Percentiles rank a stretch among this genome's conserved stretches.
Conservation (phyloP, 208 protist genomes). For the Crithidia expoeki region DNA sequence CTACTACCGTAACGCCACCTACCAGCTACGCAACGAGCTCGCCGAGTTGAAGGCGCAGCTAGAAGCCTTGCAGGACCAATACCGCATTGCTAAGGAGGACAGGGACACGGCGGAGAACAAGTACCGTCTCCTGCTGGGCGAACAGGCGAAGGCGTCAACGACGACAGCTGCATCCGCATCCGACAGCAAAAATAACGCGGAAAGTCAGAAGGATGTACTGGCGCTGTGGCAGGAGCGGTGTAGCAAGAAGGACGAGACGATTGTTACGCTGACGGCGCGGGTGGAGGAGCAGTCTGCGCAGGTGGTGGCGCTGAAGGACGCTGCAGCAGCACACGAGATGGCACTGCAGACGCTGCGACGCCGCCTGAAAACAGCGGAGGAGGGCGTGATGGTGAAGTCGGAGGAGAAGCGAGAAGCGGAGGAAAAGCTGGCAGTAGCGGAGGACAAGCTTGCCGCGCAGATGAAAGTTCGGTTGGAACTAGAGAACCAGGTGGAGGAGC, state of each 20-base stretch:
- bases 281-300: conserved; percentile 51
- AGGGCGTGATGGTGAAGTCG: conserved; percentile 51
- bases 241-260: conserved; percentile 57
- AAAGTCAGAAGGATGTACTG: conserved; percentile 8
- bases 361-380: conserved; percentile 54
- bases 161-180: neutral
- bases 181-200: neutral
- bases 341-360: conserved; percentile 52
- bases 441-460: conserved; percentile 62
- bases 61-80: conserved; percentile 44
- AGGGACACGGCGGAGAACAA: conserved; percentile 46
- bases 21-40: conserved; percentile 62
- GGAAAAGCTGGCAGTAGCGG: conserved; percentile 51
- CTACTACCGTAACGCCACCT: conserved; percentile 43
- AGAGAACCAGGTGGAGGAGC: conserved; percentile 60
- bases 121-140: conserved; percentile 53
- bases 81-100: conserved; percentile 40
- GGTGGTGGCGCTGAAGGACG: conserved; percentile 58
- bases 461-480: conserved; percentile 47
- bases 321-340: conserved; percentile 54
- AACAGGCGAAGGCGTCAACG: conserved; percentile 27
- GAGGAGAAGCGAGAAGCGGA: conserved; percentile 55
- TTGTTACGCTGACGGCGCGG: conserved; percentile 49
- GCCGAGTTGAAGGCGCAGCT: conserved; percentile 35
- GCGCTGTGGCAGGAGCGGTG: conserved; percentile 47